Base-by-base conservation (phyloP, 805 yeast genomes). In the Debaryomyces prosopidis region DNA sequence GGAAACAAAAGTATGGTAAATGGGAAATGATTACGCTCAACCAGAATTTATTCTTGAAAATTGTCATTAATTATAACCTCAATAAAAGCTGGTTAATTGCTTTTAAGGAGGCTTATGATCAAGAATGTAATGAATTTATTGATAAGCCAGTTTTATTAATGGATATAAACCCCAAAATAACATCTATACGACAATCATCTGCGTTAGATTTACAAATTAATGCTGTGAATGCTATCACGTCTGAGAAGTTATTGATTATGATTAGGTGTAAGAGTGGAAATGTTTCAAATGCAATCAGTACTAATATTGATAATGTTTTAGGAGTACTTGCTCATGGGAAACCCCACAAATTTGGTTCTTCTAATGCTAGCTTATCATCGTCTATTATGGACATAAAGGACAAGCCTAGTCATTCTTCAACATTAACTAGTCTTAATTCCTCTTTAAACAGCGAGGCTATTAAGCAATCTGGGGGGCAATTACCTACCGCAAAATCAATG, bases 11-110 rank as follows among this genome's bases (percentile, higher is more conserved):
- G 30, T 65, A 59, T 36, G 77, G 76, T 2, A 71, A 70, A 45
- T 72, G 76, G 76, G 76, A 72, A 52, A 64, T 72, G 72, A 44
- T 72, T 39, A 70, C 76, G 0, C 52, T 64, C 9, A 62, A 57
- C 43, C 73, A 69, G 31, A 63, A 55, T 26, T 47, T 72, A 2
- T 72, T 70, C 48, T 44, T 66, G 32, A 71, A 71, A 49, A 60
- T 72, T n/a, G 74, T 60, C 5, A 67, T 64, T 12, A 69, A 70
- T 50, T 63, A 70, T 44, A 61, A 61, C n/a, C 42, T 57, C 38
- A 51, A 55, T 40, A 57, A 61, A 49, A 54, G 68, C 36, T 72
- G 76, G 76, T 45, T 72, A 41, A 55, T 72, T 38, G 57, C 68
- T 1, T 72, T 72, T 55, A 69, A 70, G 52, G 76, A 72, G 51